Evolutionary conservation across 2,329 filamentous ascomycete genomes (phyloP), one percentile per base, ranked within the genome.

Genomic region (Neofusicoccum laricinum): DNA sequence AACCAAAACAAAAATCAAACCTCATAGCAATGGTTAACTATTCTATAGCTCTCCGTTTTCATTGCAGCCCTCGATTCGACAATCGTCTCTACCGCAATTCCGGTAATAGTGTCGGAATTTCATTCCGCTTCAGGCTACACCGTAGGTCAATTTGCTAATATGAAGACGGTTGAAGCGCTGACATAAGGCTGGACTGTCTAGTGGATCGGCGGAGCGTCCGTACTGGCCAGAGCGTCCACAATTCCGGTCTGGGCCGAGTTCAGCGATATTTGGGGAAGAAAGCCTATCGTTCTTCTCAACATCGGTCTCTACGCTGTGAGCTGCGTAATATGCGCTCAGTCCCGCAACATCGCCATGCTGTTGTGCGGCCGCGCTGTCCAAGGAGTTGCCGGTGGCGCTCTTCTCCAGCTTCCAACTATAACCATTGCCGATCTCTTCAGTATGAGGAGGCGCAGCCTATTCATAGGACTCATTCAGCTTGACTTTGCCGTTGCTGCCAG

Each of bases 131-230:
- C 85, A 15, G 90, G 90, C 25, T 93, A 92, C 76, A 87, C 88
- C n/a, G 48, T 51, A 51, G 36, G 30, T 36, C 25, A 1, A 30
- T 30, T 30, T 30, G 25, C 25, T 30, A 6, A 30, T 1, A 30
- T 6, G 6, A 30, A 30, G 25, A 30, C 6, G 3, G 6, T 30
- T 30, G n/a, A 30, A 30, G 25, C 25, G 25, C 25, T 30, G 25
- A 30, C 25, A 30, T 30, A 6, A 30, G 25, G 6, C 25, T 30
- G 25, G 25, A 6, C 25, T 36, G 30, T 19, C 15, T 8, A 53
- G 34, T 93, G 90, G 91, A 89, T 94, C 66, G 90, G 90, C 0
- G 87, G 85, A 32, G 86, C 90, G 25, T 93, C 90, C 73, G 79
- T 92, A 3, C 84, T 93, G 11, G 88, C 87, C 14, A 87, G 86